A percentile compares a stretch with the other conserved stretches of the same genome.
Conservation (phyloP, 257 asterid species). For the Fraxinus quadrangulata region DNA sequence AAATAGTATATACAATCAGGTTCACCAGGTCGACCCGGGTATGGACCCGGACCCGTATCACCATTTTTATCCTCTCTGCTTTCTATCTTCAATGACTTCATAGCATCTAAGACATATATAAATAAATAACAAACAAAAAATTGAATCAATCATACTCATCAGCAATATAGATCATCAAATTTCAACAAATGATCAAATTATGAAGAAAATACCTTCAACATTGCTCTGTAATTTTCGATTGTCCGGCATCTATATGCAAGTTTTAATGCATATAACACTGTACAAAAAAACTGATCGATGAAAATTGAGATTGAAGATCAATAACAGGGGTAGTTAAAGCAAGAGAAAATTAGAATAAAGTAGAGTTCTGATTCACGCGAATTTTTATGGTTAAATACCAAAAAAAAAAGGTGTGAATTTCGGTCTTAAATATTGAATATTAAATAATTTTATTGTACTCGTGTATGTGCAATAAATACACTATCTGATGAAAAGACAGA, state of each 20-base stretch:
- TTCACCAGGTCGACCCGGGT: conserved; percentile 72
- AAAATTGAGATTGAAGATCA: neutral
- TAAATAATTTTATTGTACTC: conserved; percentile 38
- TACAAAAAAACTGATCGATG: conserved; percentile 32
- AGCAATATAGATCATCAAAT: conserved; percentile 10
- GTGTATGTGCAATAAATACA: conserved; percentile 34
- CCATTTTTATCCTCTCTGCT: conserved; percentile 12
- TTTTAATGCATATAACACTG: conserved; percentile 26
- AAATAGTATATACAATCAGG: conserved; percentile 68
- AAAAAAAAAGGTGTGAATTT: neutral
- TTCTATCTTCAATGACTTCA: conserved; percentile 46
- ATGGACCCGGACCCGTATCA: conserved; percentile 34
- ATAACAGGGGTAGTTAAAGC: neutral
- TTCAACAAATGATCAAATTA: conserved; percentile 5
- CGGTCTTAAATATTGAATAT: neutral
- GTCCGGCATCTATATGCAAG: conserved; percentile 47
- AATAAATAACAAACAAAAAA: neutral
- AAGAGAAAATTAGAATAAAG: no score
- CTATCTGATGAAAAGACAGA: neutral
- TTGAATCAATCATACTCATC: conserved; percentile 2
- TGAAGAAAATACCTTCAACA: conserved; percentile 16
- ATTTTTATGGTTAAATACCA: neutral
- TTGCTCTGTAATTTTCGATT: conserved; percentile 47
- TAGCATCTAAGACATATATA: conserved; percentile 32
- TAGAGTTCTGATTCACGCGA: neutral